These are phyloP conservation scores for Paracoccidioides brasiliensis DNA, from an alignment of 2,329 filamentous ascomycete species.

Conservation along the genomic window DNA sequence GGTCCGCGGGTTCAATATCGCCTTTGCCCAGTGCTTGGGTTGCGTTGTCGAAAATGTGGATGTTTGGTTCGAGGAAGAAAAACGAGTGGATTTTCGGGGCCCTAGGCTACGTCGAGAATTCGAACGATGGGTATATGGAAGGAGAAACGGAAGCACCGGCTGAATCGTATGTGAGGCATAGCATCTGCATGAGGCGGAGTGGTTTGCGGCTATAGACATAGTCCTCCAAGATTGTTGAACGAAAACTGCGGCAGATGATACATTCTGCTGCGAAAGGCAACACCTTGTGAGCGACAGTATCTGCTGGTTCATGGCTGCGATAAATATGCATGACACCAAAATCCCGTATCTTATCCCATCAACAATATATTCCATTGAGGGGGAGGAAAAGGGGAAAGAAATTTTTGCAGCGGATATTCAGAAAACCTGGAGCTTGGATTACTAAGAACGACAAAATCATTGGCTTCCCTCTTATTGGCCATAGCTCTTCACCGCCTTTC, in stretches of 20 bases:
- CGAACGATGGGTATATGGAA: constrained; percentile 12
- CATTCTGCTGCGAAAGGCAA: constrained; percentile 14
- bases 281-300: constrained; percentile 16
- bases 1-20: constrained; percentile 53
- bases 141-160: constrained; percentile 7
- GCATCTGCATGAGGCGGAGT: constrained; percentile 20
- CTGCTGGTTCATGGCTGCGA: constrained; percentile 19
- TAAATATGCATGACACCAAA: not conserved
- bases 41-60: constrained; percentile 25
- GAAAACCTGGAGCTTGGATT: not conserved
- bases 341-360: not conserved
- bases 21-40: constrained; percentile 27
- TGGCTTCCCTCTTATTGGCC: not conserved
- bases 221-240: constrained; percentile 9
- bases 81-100: not conserved
- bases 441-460: constrained; percentile 1
- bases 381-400: not conserved
- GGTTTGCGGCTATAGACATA: constrained; percentile 15
- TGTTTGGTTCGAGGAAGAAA: constrained; percentile 10
- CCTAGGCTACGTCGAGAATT: constrained; percentile 5
- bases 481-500: not conserved
- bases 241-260: constrained; percentile 6
- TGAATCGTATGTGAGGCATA: constrained; percentile 8
- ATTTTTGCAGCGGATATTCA: not conserved
- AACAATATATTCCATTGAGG: not conserved